Conservation (phyloP, 176 grass and related monocot species). For the Otatea glauca region DNA sequence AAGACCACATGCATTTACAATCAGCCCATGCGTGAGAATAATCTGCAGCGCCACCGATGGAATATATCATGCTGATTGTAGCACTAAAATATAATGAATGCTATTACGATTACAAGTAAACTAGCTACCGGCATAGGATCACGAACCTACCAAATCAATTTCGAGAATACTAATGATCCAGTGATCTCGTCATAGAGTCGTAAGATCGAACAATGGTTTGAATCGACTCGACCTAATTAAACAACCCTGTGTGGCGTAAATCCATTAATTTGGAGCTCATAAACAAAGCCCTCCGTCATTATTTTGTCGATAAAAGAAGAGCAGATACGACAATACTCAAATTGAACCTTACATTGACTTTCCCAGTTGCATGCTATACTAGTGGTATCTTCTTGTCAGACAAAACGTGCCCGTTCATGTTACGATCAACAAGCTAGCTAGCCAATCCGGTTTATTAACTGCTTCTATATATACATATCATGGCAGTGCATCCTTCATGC, state of each 20-base stretch:
- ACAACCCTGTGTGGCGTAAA: neutral
- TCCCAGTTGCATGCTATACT: neutral
- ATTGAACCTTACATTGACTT: neutral
- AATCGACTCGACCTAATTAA: too few species aligned
- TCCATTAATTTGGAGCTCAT: neutral
- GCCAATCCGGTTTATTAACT: neutral
- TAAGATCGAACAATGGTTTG: neutral
- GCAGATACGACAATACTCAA: neutral
- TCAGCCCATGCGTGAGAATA: too few species aligned
- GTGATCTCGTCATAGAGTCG: too few species aligned
- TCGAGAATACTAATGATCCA: too few species aligned
- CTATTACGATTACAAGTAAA: too few species aligned
- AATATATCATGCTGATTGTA: too few species aligned
- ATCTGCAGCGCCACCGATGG: too few species aligned
- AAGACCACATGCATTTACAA: too few species aligned
- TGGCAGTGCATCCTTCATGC: constrained; percentile 65
- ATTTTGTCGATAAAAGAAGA: neutral
- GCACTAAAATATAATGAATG: too few species aligned
- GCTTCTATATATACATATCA: constrained; percentile 31
- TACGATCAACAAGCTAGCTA: neutral
- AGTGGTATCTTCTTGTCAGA: neutral
- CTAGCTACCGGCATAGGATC: too few species aligned
- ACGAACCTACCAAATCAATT: too few species aligned
- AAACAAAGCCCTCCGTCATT: neutral
- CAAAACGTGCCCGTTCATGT: neutral